Evolutionary conservation across 2,329 filamentous ascomycete genomes (phyloP).

Genomic region (Acrocalymma vagum): DNA sequence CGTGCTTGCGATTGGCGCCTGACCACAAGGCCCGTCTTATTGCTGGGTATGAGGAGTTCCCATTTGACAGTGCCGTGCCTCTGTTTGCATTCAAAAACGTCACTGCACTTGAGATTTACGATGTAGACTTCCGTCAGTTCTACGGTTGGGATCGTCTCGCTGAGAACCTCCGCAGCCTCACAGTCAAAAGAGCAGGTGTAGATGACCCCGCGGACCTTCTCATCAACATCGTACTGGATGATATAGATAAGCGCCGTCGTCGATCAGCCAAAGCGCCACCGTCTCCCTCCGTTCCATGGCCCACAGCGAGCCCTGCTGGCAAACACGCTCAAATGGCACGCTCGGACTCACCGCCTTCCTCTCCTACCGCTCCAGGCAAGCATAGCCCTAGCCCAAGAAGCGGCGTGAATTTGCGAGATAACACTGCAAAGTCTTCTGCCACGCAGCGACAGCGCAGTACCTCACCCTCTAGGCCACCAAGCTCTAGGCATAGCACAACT

Average conservation of each 20-base stretch:
- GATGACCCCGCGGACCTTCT: slow-evolving; percentile 91
- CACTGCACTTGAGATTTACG: slow-evolving; percentile 90
- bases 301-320: slow-evolving; percentile 67
- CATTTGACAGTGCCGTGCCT: slow-evolving; percentile 95
- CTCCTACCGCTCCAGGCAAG: slow-evolving; percentile 46
- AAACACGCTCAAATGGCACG: slow-evolving; percentile 73
- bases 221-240: slow-evolving; percentile 92
- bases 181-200: slow-evolving; percentile 84
- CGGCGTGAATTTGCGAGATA: slow-evolving; percentile 64
- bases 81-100: slow-evolving; percentile 98
- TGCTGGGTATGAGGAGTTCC: slow-evolving; percentile 94
- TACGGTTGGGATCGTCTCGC: slow-evolving; percentile 96
- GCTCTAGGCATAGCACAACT: slow-evolving; percentile 75
- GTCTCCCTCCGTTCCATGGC: slow-evolving; percentile 79
- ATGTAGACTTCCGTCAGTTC: slow-evolving; percentile 96
- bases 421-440: slow-evolving; percentile 52
- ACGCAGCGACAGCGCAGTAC: slow-evolving; percentile 71
- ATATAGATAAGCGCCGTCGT: slow-evolving; percentile 90
- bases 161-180: slow-evolving; percentile 89
- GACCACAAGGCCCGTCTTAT: slow-evolving; percentile 93
- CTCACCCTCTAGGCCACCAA: slow-evolving; percentile 80
- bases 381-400: slow-evolving; percentile 60
- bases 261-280: slow-evolving; percentile 86
- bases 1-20: slow-evolving; percentile 86
- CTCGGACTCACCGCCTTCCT: slow-evolving; percentile 68